These are phyloP conservation scores for Helicocarpus griseus DNA, from an alignment of 2,329 filamentous ascomycete species.

Conservation along the genomic window DNA sequence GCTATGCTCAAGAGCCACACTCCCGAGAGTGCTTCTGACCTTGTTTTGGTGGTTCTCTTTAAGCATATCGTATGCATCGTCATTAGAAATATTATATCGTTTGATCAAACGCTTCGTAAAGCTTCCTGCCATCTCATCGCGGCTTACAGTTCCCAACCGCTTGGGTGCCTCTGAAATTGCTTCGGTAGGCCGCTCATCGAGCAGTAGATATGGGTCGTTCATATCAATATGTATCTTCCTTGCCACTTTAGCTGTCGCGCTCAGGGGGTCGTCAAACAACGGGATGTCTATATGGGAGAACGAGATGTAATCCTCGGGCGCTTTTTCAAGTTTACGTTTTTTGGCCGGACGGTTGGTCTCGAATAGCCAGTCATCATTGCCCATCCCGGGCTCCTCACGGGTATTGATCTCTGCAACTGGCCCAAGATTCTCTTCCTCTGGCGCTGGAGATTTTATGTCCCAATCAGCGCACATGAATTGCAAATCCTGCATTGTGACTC, in stretches of 20 bases:
- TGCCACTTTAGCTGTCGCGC: slow-evolving; percentile 59
- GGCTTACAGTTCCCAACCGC: slow-evolving; percentile 24
- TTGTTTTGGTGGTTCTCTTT: slow-evolving; percentile 97
- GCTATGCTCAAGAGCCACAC: slow-evolving; percentile 88
- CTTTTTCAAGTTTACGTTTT: slow-evolving; percentile 51
- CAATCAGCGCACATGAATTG: slow-evolving; percentile 81
- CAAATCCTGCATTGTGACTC: slow-evolving; percentile 69
- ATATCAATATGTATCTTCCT: slow-evolving; percentile 76
- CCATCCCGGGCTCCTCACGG: slow-evolving; percentile 43
- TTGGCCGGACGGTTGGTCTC: slow-evolving; percentile 48
- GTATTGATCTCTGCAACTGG: slow-evolving; percentile 15
- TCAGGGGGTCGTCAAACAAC: slow-evolving; percentile 71
- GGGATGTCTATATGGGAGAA: slow-evolving; percentile 55
- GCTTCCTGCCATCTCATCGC: slow-evolving; percentile 57
- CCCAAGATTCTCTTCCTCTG: slow-evolving; percentile 21
- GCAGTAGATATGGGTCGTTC: slow-evolving; percentile 75
- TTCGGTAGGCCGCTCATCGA: slow-evolving; percentile 65
- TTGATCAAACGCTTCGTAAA: slow-evolving; percentile 63
- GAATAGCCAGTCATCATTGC: slow-evolving; percentile 45
- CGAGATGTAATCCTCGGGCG: slow-evolving; percentile 37
- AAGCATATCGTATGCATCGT: slow-evolving; percentile 87
- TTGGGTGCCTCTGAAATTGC: slow-evolving; percentile 46
- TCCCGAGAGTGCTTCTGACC: slow-evolving; percentile 82
- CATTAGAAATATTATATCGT: slow-evolving; percentile 93
- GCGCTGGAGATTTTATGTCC: slow-evolving; percentile 53